Evolutionary conservation across 495 filamentous ascomycete genomes (phyloP), one percentile per base, ranked within the genome.

Genomic region (Penicillium angulare): DNA sequence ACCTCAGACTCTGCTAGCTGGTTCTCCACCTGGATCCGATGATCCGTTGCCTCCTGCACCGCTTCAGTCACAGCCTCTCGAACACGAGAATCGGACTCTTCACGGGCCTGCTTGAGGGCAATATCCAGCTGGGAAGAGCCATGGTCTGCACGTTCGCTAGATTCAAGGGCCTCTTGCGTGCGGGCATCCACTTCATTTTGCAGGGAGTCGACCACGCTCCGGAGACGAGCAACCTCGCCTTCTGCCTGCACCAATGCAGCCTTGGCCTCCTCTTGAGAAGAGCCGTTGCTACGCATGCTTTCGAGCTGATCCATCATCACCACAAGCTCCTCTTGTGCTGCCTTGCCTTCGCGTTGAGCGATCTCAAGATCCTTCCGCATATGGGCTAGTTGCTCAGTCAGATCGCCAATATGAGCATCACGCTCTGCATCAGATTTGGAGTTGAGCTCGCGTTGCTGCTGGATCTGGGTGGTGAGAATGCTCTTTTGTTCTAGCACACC

Each of bases 391-490:
- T 79, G 70, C 76, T 77, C 76, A 21, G 71, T 71, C 39, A 80
- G 51, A 20, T 78, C 74, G 23, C 65, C 73, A 33, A 81, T 71
- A 36, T 79, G 73, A 5, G 74, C 73, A 53, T 84, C 82, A 38
- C 79, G 76, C 52, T 82, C 71, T 0, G 73, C 71, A 51, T 84
- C 80, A 0, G 80, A 84, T 59, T 81, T 79, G 55, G 71, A 88
- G 63, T 91, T 93, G 43, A 95, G 79, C 59, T 93, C 89, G 33
- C 90, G 85, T 67, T 97, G 91, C 63, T 95, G 89, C 69, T 95
- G 90, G 56, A 96, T 89, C 56, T 97, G 90, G 3, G 89, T 84
- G 52, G 87, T 85, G 18, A 96, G 69, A 15, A 91, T 91, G 41
- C 79, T 79, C 66, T 95, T 91, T 55, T 96, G 89, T 53, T 96